Evolutionary conservation across 2,329 filamentous ascomycete genomes (phyloP), one percentile per base, ranked within the genome.

Genomic region (Clonostachys rhizophaga): DNA sequence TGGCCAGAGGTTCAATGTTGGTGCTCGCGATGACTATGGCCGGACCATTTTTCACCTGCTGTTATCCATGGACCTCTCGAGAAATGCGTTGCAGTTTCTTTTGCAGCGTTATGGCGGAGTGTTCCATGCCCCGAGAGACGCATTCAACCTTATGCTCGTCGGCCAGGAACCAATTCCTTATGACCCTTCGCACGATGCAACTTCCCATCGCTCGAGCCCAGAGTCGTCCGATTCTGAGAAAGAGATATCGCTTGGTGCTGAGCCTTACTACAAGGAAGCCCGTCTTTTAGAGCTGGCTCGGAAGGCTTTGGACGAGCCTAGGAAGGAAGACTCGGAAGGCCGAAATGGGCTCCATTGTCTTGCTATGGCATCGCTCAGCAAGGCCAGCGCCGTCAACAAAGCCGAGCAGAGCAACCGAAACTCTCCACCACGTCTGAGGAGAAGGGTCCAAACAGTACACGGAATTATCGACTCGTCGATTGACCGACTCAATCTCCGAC

Each of bases 261-360:
- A 30, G 24, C 24, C 24, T 30, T 30, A 30, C 9, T 30, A 30
- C 24, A 30, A 30, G 24, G 24, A 30, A 30, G 24, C 24, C 24
- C 24, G 24, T 10, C 24, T 30, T 30, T 10, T 30, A 10, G 24
- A 30, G 6, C 4, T 30, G 24, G 24, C 24, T 30, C 45, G 44
- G 1, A 20, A 34, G 6, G 59, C 60, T 1, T 41, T 42, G 1
- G 6, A 36, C 1, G 44, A 59, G 4, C 60, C 60, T 0, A 18
- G 11, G 0, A 34, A 52, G 2, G 59, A 68, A 40, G 58, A 65
- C 42, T 35, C 66, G 40, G 58, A 70, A 6, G 78, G 79, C 6
- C 72, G 76, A 18, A 83, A 83, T 50, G 78, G 72, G 9, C 64
- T 83, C 14, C 79, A 83, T 52, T 80, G 76, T 50, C 70, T 83